Evolutionary conservation across 805 yeast species (phyloP).

Genomic region (Wickerhamomyces queroliae): DNA sequence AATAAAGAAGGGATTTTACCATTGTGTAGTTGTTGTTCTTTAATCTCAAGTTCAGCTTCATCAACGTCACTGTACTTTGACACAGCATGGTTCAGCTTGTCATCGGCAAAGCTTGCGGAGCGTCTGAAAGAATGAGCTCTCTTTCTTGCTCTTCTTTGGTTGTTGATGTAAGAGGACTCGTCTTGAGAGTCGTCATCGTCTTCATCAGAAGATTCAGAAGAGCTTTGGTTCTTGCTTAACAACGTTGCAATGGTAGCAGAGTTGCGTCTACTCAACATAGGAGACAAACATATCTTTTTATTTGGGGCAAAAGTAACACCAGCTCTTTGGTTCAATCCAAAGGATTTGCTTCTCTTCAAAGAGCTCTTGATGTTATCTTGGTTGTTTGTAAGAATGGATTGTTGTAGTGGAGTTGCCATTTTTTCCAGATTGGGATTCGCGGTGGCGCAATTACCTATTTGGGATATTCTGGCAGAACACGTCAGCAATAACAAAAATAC

Average conservation of each 20-base stretch:
- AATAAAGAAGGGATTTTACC: too few relatives aligned
- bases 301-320: slow-evolving; percentile 16
- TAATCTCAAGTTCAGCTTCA: slow-evolving; percentile 11
- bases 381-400: not conserved
- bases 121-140: slow-evolving; percentile 20
- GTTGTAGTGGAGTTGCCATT: slow-evolving; percentile 1
- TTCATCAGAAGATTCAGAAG: slow-evolving; percentile 15
- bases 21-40: slow-evolving; percentile 1
- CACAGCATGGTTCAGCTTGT: slow-evolving; percentile 17
- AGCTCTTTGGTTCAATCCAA: slow-evolving; percentile 4
- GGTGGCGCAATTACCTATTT: not conserved
- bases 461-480: too few relatives aligned
- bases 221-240: slow-evolving; percentile 3
- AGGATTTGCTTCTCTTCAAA: slow-evolving; percentile 17
- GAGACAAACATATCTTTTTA: slow-evolving; percentile 18
- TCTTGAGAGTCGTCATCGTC: slow-evolving; percentile 16
- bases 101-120: slow-evolving; percentile 14
- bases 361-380: slow-evolving; percentile 4
- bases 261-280: slow-evolving; percentile 13
- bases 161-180: slow-evolving; percentile 16
- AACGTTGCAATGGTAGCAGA: slow-evolving; percentile 16
- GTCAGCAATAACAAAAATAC: not conserved
- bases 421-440: not conserved
- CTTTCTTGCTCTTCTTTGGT: slow-evolving; percentile 22
- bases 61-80: slow-evolving; percentile 24